Percentiles rank a stretch among this genome's conserved stretches.
phyloP scores from a whole-genome alignment of 345 rosid genomes.

The Nasturtium officinale region DNA sequence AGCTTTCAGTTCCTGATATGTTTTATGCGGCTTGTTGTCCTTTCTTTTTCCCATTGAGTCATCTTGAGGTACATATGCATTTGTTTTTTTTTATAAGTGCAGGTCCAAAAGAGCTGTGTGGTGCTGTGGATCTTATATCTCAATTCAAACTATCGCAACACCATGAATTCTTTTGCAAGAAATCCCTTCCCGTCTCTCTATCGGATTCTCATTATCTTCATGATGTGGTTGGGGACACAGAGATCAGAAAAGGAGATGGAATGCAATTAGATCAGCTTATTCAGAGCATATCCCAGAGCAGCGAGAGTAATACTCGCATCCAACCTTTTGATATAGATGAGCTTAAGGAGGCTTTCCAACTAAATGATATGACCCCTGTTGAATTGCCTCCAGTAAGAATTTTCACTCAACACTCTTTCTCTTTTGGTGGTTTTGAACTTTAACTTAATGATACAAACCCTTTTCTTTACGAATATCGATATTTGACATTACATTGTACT shows the following conservation, averaged over 20 bases:
- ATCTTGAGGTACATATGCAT: constrained; percentile 7
- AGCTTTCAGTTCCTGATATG: background rate
- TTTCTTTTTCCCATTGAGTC: background rate
- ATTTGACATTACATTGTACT: constrained; percentile 10
- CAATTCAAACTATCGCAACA: constrained; percentile 72
- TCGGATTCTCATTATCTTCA: constrained; percentile 78
- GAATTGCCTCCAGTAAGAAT: constrained; percentile 68
- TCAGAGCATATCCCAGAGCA: constrained; percentile 48
- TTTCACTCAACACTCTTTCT: constrained; percentile 20
- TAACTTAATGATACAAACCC: background rate
- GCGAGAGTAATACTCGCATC: constrained; percentile 54
- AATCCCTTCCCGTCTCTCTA: constrained; percentile 74
- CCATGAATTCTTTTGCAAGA: constrained; percentile 84
- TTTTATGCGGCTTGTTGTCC: background rate
- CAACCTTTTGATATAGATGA: constrained; percentile 73
- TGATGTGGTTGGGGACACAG: constrained; percentile 77
- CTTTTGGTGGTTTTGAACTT: constrained; percentile 3
- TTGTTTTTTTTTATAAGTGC: constrained; percentile 18
- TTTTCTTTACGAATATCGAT: background rate
- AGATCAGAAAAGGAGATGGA: constrained; percentile 89
- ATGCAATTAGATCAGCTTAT: constrained; percentile 85
- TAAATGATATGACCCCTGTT: constrained; percentile 64
- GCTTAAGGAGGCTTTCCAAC: constrained; percentile 75
- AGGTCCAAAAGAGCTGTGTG: constrained; percentile 85
- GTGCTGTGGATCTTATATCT: constrained; percentile 81